phyloP scores from a whole-genome alignment of 106 monocot species.

The Allium sativum region DNA sequence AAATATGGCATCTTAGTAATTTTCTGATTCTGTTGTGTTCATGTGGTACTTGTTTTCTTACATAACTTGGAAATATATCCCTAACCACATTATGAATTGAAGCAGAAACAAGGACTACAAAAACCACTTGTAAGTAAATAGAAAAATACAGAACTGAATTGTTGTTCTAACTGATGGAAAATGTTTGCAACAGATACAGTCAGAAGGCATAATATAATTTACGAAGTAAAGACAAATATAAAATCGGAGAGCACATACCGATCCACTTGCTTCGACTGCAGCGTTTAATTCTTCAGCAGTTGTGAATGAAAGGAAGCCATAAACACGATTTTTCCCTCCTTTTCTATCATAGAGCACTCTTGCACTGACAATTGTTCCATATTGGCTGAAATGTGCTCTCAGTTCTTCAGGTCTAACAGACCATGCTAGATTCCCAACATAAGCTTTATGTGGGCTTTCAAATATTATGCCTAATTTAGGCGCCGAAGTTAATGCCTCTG shows the following conservation, averaged over 20 bases:
- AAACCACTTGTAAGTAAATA: no score
- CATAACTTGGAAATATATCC: no score
- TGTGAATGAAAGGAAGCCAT: conserved; percentile 76
- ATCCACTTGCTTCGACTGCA: conserved; percentile 38
- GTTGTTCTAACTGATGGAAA: background rate
- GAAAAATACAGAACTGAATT: background rate
- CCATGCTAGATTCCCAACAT: conserved; percentile 79
- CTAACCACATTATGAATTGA: no score
- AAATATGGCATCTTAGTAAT: background rate
- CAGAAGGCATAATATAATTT: background rate
- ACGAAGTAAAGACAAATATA: background rate
- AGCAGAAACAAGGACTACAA: no score
- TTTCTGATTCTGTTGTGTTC: background rate
- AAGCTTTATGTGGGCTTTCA: conserved; percentile 69
- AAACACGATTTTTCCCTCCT: conserved; percentile 62
- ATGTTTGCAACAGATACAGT: background rate
- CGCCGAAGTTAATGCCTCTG: conserved; percentile 23
- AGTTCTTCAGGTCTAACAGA: conserved; percentile 55
- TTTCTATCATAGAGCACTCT: conserved; percentile 64
- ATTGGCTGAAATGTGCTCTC: conserved; percentile 68
- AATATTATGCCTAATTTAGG: conserved; percentile 48
- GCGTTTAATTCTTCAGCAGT: conserved; percentile 42
- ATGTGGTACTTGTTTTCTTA: no score
- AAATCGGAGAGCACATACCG: conserved; percentile 18
- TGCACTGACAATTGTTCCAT: conserved; percentile 64